Conservation (phyloP, 345 rosid genomes). For the rapeseed (Brassica napus) region Da-Ae NC_063440.1:26860501-26861000, state of each 20-base stretch:
- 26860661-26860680: constrained; percentile 6
- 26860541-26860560: not conserved
- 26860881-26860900: not conserved
- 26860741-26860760: not conserved
- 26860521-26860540: not conserved
- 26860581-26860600: constrained; percentile 1
- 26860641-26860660: not conserved
- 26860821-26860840: not conserved
- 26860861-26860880: no score
- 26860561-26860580: not conserved
- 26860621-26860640: constrained; percentile 2
- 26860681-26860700: not conserved
- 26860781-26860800: not conserved
- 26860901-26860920: constrained; percentile 1
- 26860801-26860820: not conserved
- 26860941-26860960: not conserved
- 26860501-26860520: no score
- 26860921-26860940: not conserved
- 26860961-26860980: not conserved
- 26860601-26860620: not conserved
- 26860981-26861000: not conserved
- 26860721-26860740: not conserved
- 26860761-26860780: not conserved
- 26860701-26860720: not conserved
- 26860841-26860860: not conserved